Conservation (phyloP, 352 stramenopile species). For the Pythium rhizo-oryzae region DNA sequence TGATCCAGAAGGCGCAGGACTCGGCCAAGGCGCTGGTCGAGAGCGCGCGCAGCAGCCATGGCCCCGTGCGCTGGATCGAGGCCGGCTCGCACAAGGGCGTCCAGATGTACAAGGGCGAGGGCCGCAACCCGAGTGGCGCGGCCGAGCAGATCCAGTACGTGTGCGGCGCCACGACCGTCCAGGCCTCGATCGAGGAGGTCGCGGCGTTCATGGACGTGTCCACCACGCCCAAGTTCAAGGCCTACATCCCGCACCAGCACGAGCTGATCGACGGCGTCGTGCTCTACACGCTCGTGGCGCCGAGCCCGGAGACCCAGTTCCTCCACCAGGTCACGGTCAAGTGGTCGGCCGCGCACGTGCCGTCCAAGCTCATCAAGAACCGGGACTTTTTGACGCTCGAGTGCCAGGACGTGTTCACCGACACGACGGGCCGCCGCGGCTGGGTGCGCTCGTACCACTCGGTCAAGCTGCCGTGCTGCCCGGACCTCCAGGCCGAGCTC, state of each 20-base stretch:
- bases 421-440: slow-evolving; percentile 57
- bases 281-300: slow-evolving; percentile 59
- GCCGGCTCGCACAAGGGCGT: slow-evolving; percentile 55
- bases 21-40: slow-evolving; percentile 66
- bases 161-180: slow-evolving; percentile 59
- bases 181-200: slow-evolving; percentile 69
- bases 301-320: slow-evolving; percentile 34
- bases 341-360: slow-evolving; percentile 57
- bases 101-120: slow-evolving; percentile 73
- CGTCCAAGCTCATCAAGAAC: slow-evolving; percentile 66
- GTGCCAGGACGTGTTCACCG: slow-evolving; percentile 73
- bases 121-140: slow-evolving; percentile 39
- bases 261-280: slow-evolving; percentile 61
- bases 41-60: slow-evolving; percentile 55
- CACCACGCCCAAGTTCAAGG: slow-evolving; percentile 50
- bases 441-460: slow-evolving; percentile 77
- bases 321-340: slow-evolving; percentile 75
- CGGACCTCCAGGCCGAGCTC: slow-evolving; percentile 50
- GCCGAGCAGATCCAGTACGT: slow-evolving; percentile 57
- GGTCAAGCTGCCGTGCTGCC: slow-evolving; percentile 67
- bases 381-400: slow-evolving; percentile 76
- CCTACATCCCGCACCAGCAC: slow-evolving; percentile 40
- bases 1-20: slow-evolving; percentile 63
- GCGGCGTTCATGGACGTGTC: slow-evolving; percentile 69
- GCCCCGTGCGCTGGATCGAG: slow-evolving; percentile 59